These are phyloP conservation scores for Fabrea salina DNA, from an alignment of 169 alveolate species.

Conservation along the genomic window DNA sequence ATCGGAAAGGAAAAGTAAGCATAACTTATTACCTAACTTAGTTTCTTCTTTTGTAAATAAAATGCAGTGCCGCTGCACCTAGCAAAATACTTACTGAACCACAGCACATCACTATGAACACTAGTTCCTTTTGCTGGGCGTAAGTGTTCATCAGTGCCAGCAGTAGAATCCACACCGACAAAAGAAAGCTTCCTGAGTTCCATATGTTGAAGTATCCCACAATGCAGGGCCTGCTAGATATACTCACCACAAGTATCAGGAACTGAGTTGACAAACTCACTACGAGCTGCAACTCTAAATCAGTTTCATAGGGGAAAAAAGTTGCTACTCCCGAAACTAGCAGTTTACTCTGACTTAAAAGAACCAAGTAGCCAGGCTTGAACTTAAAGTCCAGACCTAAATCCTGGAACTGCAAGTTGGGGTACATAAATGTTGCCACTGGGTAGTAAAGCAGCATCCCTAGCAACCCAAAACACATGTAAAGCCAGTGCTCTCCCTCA, in stretches of 20 bases:
- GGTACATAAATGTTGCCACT: constrained; percentile 24
- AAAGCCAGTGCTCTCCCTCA: not conserved
- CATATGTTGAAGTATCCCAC: not conserved
- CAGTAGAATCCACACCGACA: not conserved
- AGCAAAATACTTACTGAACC: not conserved
- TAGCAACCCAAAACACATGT: not conserved
- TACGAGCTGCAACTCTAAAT: not conserved
- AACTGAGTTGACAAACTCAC: not conserved
- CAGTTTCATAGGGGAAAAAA: constrained; percentile 19
- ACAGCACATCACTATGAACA: not conserved
- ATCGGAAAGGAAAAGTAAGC: constrained; percentile 23
- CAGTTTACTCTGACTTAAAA: constrained; percentile 15
- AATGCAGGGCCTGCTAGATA: not conserved
- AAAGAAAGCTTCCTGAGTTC: not conserved
- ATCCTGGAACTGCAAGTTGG: not conserved
- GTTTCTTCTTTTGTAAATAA: too few species aligned
- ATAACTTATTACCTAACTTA: not conserved
- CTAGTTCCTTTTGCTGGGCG: not conserved
- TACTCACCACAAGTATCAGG: not conserved
- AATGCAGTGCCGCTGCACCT: not conserved
- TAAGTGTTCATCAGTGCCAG: not conserved
- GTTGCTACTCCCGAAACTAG: not conserved
- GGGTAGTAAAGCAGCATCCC: constrained; percentile 14
- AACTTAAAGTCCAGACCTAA: not conserved
- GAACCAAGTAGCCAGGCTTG: not conserved